phyloP scores from a whole-genome alignment of 1,139 yeast genomes.

The Taiozyma onychis region DNA sequence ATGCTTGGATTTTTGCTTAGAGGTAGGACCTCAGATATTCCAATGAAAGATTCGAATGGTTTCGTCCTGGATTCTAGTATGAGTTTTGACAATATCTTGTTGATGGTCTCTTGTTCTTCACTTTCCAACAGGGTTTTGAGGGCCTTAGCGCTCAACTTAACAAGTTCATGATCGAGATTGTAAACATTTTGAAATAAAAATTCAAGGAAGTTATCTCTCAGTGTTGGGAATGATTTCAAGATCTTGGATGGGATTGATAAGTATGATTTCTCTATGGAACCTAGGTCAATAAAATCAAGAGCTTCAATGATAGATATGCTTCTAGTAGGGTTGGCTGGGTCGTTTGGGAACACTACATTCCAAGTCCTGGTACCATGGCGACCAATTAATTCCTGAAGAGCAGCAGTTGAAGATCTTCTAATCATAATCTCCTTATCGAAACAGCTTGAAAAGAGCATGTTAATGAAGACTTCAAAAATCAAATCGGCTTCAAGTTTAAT shows the following conservation, averaged over 20 bases:
- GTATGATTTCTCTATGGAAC: constrained; percentile 37
- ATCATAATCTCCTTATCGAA: constrained; percentile 72
- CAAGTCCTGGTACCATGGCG: constrained; percentile 47
- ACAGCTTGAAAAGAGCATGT: constrained; percentile 47
- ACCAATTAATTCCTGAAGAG: constrained; percentile 81
- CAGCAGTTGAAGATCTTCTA: constrained; percentile 81
- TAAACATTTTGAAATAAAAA: constrained; percentile 16
- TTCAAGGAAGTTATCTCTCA: constrained; percentile 23
- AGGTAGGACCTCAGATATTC: constrained; percentile 15
- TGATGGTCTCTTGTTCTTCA: neutral
- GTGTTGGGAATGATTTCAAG: constrained; percentile 19
- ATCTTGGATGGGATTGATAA: constrained; percentile 30
- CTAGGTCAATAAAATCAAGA: constrained; percentile 44
- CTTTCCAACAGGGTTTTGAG: constrained; percentile 6
- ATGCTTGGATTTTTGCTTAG: neutral
- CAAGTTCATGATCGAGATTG: constrained; percentile 24
- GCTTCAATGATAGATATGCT: constrained; percentile 53
- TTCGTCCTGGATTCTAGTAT: constrained; percentile 1
- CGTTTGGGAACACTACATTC: constrained; percentile 13
- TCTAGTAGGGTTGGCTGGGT: constrained; percentile 13
- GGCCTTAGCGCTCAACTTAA: constrained; percentile 20
- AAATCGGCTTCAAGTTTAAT: constrained; percentile 26
- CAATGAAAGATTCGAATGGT: constrained; percentile 15
- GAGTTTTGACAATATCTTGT: neutral
- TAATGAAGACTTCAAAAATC: constrained; percentile 29